These are phyloP conservation scores for Gossypium sturtianum DNA, from an alignment of 345 rosid species.

Conservation along the genomic window DNA sequence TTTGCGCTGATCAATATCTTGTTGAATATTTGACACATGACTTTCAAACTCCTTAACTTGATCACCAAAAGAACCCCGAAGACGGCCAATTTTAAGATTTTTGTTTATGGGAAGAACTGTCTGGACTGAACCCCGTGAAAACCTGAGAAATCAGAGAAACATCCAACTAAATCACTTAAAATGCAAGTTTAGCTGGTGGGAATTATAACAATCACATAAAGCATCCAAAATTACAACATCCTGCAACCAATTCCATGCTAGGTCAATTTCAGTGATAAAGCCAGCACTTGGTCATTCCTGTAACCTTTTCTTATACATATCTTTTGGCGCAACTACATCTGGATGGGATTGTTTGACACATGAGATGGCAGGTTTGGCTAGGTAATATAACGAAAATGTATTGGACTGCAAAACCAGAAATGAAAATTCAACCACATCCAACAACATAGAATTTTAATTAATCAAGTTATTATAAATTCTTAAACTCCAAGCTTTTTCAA, in stretches of 20 bases:
- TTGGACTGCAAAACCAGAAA: neutral
- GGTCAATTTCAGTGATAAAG: neutral
- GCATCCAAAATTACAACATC: neutral
- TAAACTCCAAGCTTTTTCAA: neutral
- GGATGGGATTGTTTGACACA: neutral
- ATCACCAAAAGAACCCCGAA: conserved; percentile 78
- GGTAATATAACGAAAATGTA: too few species aligned
- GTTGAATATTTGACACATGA: conserved; percentile 26
- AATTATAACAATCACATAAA: neutral
- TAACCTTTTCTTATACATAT: neutral
- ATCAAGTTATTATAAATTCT: neutral
- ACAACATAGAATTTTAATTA: neutral
- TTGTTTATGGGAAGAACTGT: conserved; percentile 66
- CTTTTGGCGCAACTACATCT: neutral
- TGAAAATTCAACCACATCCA: neutral
- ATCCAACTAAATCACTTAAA: neutral
- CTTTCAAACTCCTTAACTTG: conserved; percentile 62
- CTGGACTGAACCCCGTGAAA: conserved; percentile 79
- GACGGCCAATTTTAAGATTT: conserved; percentile 52
- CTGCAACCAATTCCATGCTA: neutral
- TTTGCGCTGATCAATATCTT: conserved; percentile 42
- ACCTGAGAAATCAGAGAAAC: conserved; percentile 43
- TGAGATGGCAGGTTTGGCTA: neutral
- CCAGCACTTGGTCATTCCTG: neutral
- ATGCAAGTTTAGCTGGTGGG: neutral